These are phyloP conservation scores for Garcia nutans DNA, from an alignment of 345 rosid genomes.

Conservation along the genomic window DNA sequence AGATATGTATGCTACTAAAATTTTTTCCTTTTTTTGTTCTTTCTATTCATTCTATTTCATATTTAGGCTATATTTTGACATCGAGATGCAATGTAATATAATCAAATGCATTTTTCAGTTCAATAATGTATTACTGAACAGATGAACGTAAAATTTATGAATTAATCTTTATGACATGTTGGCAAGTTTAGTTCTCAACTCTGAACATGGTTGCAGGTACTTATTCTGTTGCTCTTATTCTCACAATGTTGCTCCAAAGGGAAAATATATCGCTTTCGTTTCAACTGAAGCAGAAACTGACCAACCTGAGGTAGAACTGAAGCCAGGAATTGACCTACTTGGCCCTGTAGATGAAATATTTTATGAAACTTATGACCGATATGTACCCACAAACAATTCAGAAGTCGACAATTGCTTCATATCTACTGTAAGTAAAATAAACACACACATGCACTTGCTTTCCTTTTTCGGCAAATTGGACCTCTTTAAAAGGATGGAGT, in stretches of 20 bases:
- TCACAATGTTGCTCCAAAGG: slow-evolving; percentile 91
- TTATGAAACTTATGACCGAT: slow-evolving; percentile 80
- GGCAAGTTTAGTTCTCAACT: not conserved
- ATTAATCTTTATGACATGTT: too few relatives aligned
- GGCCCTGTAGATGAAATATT: slow-evolving; percentile 80
- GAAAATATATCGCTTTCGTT: slow-evolving; percentile 88
- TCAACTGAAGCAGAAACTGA: slow-evolving; percentile 92
- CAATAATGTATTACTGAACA: too few relatives aligned
- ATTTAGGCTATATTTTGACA: too few relatives aligned
- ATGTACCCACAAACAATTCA: slow-evolving; percentile 52
- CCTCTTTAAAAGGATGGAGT: too few relatives aligned
- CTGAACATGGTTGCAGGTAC: slow-evolving; percentile 50
- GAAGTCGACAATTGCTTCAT: slow-evolving; percentile 71
- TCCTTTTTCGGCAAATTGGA: too few relatives aligned
- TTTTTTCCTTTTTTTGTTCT: not conserved
- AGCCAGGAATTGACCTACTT: slow-evolving; percentile 77
- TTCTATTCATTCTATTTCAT: too few relatives aligned
- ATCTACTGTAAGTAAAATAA: slow-evolving; percentile 55
- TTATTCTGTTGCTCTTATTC: slow-evolving; percentile 93
- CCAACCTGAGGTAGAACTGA: slow-evolving; percentile 69
- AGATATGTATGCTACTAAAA: slow-evolving; percentile 55
- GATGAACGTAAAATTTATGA: too few relatives aligned
- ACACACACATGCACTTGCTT: not conserved
- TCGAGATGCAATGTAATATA: too few relatives aligned
- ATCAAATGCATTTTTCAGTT: too few relatives aligned